Evolutionary conservation across 208 protist genomes (phyloP), one percentile per base, ranked within the genome.

Genomic region (Leishmania guyanensis): DNA sequence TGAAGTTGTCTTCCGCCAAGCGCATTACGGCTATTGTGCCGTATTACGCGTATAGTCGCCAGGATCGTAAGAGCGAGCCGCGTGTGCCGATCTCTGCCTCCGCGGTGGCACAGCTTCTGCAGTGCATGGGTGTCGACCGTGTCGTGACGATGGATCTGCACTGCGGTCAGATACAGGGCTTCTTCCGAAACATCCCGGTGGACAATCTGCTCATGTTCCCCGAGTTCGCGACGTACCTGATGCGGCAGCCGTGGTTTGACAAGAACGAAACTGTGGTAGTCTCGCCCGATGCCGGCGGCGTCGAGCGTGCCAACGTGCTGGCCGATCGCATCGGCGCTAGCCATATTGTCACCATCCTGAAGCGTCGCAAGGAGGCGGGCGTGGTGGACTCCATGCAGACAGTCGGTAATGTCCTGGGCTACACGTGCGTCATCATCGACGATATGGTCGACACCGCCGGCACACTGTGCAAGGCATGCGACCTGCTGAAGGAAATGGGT

Each of bases 381-480:
- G 94, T 98, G 84, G 93, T 98, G 20, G 91, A 98, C 73, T 96
- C 91, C 4, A 98, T 98, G 95, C 93, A 98, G 81, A 96, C 99
- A 0, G 98, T 99, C 54, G 98, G 98, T 58, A 96, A 98, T 78
- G 98, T 99, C 22, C 66, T 92, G 76, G 98, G 97, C 62, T 98
- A 98, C 87, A 93, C 96, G 39, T 96, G 91, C 82, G 90, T 99
- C 54, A 98, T 99, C 60, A 89, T 99, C 36, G 99, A 99, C 75
- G 99, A 99, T 86, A 99, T 99, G 91, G 94, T 98, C 64, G 99
- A 99, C 84, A 99, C 99, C 12, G 98, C 93, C 3, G 97, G 98
- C 48, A 99, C 98, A 17, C 93, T 99, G 33, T 94, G 85, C 84
- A 98, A 97, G 78, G 98, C 98, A 39, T 96, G 92, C 66, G 89